Base-by-base conservation (phyloP, 805 yeast species). In the Candida sanyiensis region DNA sequence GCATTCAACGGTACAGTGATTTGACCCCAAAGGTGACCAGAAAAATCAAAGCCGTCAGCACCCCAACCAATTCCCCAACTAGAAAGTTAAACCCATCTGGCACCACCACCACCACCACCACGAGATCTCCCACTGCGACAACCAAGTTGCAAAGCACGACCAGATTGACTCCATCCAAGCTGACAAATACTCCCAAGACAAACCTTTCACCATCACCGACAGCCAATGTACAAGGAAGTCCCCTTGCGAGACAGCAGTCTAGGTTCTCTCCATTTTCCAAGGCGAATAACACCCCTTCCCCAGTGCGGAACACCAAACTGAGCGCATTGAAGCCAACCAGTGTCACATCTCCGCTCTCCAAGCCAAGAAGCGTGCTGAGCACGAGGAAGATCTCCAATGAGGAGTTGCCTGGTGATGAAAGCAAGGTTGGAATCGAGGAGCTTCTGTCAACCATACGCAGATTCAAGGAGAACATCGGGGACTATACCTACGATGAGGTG, bases 1-100 rank as follows among this genome's bases (percentile, higher is more conserved):
- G 50, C 3, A 47, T 45, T 21, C 46, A 46, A 30, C 40, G 39
- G 39, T 50, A 46, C 26, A 44, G 17, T 18, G 56, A 49, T 7
- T 7, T 47, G 1, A 55, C 56, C 12, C 56, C 52, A 32, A 52
- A 43, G 33, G 58, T 50, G 1, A 34, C 45, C 2, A 47, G 62
- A 48, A 56, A 56, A 45, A 52, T 54, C 28, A 51, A 47, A 17
- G 31, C 31, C 27, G 12, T 28, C 20, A 22, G 22, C 36, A 23
- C 42, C 7, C 27, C 41, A 12, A 11, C 38, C 12, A 24, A 33
- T 6, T 34, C 28, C 13, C 18, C 42, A 10, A 20, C 24, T 7
- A 28, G 33, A 23, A 33, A 15, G 22, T 18, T 29, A 52, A 30
- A 21, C 42, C 11, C 34, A 40, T 32, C 27, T 7, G 11, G 37